These are phyloP conservation scores for Cerioporus squamosus DNA, from an alignment of 1,284 basidiomycete species.

Conservation along the genomic window DNA sequence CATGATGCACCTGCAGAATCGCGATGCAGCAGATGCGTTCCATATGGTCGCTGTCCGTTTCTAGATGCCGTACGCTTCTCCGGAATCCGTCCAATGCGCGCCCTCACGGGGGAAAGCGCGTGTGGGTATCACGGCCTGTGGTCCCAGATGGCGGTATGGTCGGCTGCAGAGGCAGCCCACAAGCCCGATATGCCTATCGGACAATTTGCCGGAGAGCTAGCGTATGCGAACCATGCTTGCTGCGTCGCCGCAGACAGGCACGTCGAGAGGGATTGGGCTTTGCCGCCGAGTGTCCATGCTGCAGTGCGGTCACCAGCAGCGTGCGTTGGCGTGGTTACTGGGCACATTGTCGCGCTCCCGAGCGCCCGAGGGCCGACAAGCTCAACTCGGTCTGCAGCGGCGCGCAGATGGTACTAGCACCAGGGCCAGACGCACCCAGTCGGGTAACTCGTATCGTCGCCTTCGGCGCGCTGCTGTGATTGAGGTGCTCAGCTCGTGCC, in stretches of 20 bases:
- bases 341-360: background rate
- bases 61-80: slow-evolving; percentile 7
- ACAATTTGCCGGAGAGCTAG: background rate
- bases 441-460: background rate
- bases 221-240: background rate
- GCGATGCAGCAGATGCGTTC: slow-evolving; percentile 8
- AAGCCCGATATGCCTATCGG: slow-evolving; percentile 15
- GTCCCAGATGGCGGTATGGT: slow-evolving; percentile 6
- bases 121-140: slow-evolving; percentile 3
- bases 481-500: slow-evolving; percentile 2
- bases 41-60: slow-evolving; percentile 11
- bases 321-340: background rate
- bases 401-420: background rate
- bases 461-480: background rate
- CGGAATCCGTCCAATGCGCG: background rate
- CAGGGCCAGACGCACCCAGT: background rate
- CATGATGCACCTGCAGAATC: slow-evolving; percentile 1
- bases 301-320: background rate
- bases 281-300: background rate
- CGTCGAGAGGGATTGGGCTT: background rate
- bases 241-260: slow-evolving; percentile 3
- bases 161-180: slow-evolving; percentile 11
- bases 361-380: too few species aligned
- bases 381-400: too few species aligned
- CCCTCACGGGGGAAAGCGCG: slow-evolving; percentile 6